These are phyloP conservation scores for Yamadazyma siamensis DNA, from an alignment of 1,139 yeast genomes.

Conservation along the genomic window DNA sequence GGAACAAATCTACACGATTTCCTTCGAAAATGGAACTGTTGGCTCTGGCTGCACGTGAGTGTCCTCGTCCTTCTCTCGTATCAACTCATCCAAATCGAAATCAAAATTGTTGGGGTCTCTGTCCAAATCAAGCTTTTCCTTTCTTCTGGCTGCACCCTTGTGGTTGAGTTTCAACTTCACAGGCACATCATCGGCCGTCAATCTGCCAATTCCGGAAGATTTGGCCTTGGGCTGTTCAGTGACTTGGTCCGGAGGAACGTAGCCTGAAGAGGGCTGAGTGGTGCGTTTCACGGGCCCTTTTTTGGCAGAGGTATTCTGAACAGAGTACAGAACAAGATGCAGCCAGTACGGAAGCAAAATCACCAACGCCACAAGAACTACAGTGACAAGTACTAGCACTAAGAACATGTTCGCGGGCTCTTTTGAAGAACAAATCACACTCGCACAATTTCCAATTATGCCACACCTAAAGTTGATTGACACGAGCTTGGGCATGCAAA, in stretches of 20 bases:
- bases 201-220: constrained; percentile 29
- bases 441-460: too few species aligned
- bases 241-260: constrained; percentile 42
- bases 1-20: constrained; percentile 14
- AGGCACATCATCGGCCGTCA: constrained; percentile 41
- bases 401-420: constrained; percentile 33
- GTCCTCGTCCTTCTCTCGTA: constrained; percentile 24
- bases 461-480: too few species aligned
- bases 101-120: constrained; percentile 33
- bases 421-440: too few species aligned
- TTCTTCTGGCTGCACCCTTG: constrained; percentile 18
- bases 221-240: constrained; percentile 16
- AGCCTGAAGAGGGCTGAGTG: constrained; percentile 18
- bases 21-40: constrained; percentile 5
- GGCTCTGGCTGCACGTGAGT: too few species aligned
- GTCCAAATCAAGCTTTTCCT: constrained; percentile 32
- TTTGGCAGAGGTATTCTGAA: constrained; percentile 4
- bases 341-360: constrained; percentile 35
- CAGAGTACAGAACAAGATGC: constrained; percentile 29
- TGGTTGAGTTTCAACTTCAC: constrained; percentile 29
- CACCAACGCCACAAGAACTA: constrained; percentile 28
- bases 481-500: too few species aligned
- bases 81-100: constrained; percentile 30
- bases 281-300: constrained; percentile 3
- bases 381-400: constrained; percentile 20